Evolutionary conservation across 2,329 filamentous ascomycete species (phyloP), one percentile per base, ranked within the genome.

Genomic region (Colletotrichum endophyticum): DNA sequence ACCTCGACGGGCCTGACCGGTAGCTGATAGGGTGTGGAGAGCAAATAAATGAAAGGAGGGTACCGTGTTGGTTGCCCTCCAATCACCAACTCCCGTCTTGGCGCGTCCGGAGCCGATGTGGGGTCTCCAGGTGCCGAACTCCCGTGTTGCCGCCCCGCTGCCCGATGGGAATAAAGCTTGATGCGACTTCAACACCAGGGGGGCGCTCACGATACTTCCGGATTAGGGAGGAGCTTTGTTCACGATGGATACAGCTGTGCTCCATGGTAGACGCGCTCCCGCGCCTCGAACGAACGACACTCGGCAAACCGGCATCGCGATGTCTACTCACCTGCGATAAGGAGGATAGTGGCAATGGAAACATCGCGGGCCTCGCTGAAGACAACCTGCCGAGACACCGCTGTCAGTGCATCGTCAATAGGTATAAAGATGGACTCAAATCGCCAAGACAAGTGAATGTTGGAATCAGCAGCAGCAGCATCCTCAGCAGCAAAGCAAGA

Each of bases 181-280:
- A 34, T 62, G 30, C 34, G 25, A 62, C 70, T 59, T 28, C 44
- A 36, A 49, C 70, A 28, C 30, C 64, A 66, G 19, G n/a, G n/a
- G 64, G 22, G 44, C 44, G 19, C n/a, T 63, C 70, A 27, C 34
- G 70, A 76, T 73, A 67, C 30, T 74, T 69, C 73, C 73, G 22
- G 19, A 73, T 49, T 22, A 69, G 71, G 70, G 64, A 73, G 73
- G 73, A 76, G 73, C 30, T 76, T 66, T n/a, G 8, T 66, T 8
- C 15, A 30, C 12, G 15, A 64, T 22, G 32, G 34, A n/a, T 32
- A 59, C 22, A 28, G 13, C 34, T 6, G 8, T 15, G n/a, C 44
- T 53, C n/a, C 44, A 4, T 22, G n/a, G 44, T 19, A n/a, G 13
- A 28, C 15, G 12, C 19, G 27, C 34, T 63, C 28, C 27, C 8